These are phyloP conservation scores for Neofusicoccum umdonicola DNA, from an alignment of 2,329 filamentous ascomycete species.

Conservation along the genomic window DNA sequence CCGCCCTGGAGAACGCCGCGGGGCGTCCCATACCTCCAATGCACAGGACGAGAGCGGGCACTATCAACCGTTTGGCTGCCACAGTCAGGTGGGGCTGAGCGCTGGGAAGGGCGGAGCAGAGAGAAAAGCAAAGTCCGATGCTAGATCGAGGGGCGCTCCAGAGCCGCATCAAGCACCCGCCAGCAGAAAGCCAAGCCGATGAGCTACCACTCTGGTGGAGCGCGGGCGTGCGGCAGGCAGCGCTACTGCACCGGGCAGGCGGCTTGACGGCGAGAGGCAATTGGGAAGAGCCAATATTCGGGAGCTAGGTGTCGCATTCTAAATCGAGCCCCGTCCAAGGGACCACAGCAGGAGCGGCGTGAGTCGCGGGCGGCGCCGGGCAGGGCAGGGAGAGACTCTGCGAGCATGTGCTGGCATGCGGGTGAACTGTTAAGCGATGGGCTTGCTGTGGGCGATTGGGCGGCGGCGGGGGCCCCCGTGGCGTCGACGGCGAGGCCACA, in stretches of 20 bases:
- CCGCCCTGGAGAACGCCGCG: conserved; percentile 2
- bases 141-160: neutral
- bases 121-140: neutral
- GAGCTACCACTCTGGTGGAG: conserved; percentile 10
- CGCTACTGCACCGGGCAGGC: neutral
- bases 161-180: conserved; percentile 8
- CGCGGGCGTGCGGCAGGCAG: conserved; percentile 7
- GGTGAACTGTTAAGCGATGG: conserved; percentile 6
- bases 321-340: neutral
- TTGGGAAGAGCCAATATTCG: neutral
- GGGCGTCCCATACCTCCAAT: neutral
- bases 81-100: neutral
- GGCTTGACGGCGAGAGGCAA: neutral
- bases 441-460: neutral
- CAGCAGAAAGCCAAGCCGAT: conserved; percentile 14
- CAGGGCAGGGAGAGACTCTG: neutral
- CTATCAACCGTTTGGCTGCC: conserved; percentile 1
- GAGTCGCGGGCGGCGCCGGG: neutral
- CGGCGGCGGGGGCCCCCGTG: neutral
- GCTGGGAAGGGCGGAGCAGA: neutral
- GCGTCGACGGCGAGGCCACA: neutral
- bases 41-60: neutral
- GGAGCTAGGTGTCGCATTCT: neutral
- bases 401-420: neutral
- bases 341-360: neutral